Evolutionary conservation across 164 flowering plant genomes (phyloP), one percentile per base, ranked within the genome.

Genomic region (Aristolochia contorta): DNA sequence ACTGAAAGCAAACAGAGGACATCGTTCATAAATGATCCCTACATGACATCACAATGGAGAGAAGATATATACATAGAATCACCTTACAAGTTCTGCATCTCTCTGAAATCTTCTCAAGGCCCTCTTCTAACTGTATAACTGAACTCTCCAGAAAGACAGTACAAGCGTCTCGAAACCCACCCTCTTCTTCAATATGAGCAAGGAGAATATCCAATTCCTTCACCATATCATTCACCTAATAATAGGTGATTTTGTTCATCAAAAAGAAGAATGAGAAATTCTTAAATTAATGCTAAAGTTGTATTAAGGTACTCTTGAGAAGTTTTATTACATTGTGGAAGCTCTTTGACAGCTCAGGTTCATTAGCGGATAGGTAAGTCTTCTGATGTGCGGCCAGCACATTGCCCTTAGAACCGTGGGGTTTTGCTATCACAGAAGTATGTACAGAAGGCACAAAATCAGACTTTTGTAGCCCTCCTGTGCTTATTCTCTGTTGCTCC

Each of bases 81-180:
- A 93, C 99, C 89, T 62, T 78, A 81, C 84, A 82, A 19, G 33
- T 68, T 67, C 72, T 73, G 80, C 86, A 84, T 66, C 74, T 75
- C 15, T 75, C 70, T 54, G 87, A 80, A 63, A 86, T 73, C 52
- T 65, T 62, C 50, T 46, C 69, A 25, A 86, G 63, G 55, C 80
- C 82, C 25, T 77, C 78, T 69, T 88, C 89, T 64, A 90, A 51
- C 60, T 72, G 73, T 48, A 69, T 72, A 60, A 85, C 77, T 19
- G 80, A 74, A 54, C 61, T 66, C 70, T 75, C 71, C 57, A 69
- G 91, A 48, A 56, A 54, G 50, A 71, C 37, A 55, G 81, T 80
- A 71, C 84, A 80, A 21, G 84, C 78, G 77, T 91, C 99, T 66
- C 60, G 72, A 67, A 82, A 88, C 23, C 97, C 96, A 68, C 95